Conservation (phyloP, 495 filamentous ascomycete genomes). For the Pyrenopolyporus hunteri region DNA sequence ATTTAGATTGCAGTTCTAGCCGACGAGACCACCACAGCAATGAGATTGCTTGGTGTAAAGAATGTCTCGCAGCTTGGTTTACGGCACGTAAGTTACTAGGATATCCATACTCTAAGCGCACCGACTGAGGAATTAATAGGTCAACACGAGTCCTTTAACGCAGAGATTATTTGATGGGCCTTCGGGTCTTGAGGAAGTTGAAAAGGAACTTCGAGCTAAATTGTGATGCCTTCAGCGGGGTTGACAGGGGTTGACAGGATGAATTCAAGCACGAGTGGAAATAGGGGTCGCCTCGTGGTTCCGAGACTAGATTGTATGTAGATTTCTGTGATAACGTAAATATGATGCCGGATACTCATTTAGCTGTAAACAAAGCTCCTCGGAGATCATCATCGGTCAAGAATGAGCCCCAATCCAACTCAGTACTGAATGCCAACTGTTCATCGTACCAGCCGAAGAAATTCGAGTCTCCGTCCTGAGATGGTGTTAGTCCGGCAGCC, state of each 20-base stretch:
- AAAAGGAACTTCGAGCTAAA: constrained; percentile 23
- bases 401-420: constrained; percentile 37
- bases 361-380: constrained; percentile 18
- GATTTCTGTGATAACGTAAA: too few species aligned
- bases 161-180: constrained; percentile 23
- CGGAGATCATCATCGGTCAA: constrained; percentile 32
- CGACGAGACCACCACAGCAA: constrained; percentile 33
- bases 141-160: constrained; percentile 22
- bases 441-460: constrained; percentile 42
- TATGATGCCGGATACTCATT: too few species aligned
- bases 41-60: constrained; percentile 35
- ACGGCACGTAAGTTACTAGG: constrained; percentile 21
- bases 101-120: neutral
- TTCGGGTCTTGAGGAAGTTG: constrained; percentile 23
- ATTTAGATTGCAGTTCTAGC: constrained; percentile 20
- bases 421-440: constrained; percentile 31
- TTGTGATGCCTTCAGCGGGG: neutral
- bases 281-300: too few species aligned
- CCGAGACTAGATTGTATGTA: neutral
- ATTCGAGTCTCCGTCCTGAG: constrained; percentile 33
- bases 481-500: constrained; percentile 27
- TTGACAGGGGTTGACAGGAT: neutral
- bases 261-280: neutral
- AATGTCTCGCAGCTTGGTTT: constrained; percentile 23
- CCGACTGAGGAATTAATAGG: constrained; percentile 11